Base-by-base conservation (phyloP, 129 eudicot species). In the Oenanthe sinensis region DNA sequence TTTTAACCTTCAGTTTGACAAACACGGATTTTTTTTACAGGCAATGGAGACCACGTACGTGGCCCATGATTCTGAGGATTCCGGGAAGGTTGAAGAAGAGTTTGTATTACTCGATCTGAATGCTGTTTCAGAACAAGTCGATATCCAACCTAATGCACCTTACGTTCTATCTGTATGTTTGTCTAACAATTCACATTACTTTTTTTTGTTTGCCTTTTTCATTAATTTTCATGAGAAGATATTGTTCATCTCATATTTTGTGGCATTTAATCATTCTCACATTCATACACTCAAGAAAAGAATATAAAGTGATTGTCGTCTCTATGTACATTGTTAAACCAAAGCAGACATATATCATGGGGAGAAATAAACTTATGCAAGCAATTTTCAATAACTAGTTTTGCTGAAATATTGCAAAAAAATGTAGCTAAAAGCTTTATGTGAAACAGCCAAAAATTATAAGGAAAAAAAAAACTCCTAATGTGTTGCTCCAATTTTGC, bases 51-150 rank as follows among this genome's bases (percentile, higher is more conserved):
- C 84, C 26, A 46, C 77, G 15, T 58, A 42, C 0, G 17, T 39
- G 4, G 8, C 36, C 67, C 76, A 44, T 10, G 17, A 71, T 75
- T 70, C 77, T 68, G 79, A 72, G 50, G 17, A 71, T 75, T 70
- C 77, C 71, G 78, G 67, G 50, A 83, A 74, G 48, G 82, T 79
- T 46, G 90, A 89, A 69, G 92, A 88, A 80, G 91, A 90, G 75
- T 90, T 85, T 87, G 90, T 92, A 17, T 16, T 90, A 77, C 84
- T 92, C 26, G 89, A 92, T 82, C 78, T 92, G 75, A 90, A 90
- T 80, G 77, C 76, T 19, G 86, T 92, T 78, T 82, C 85, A 44
- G 85, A 83, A 19, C 86, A 81, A 79, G 70, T 90, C 76, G 81
- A 85, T 80, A 86, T 92, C 30, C 89, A 91, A 4, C 90, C 87